phyloP scores from a whole-genome alignment of 176 grass and related monocot genomes.

The Otatea glauca region DNA sequence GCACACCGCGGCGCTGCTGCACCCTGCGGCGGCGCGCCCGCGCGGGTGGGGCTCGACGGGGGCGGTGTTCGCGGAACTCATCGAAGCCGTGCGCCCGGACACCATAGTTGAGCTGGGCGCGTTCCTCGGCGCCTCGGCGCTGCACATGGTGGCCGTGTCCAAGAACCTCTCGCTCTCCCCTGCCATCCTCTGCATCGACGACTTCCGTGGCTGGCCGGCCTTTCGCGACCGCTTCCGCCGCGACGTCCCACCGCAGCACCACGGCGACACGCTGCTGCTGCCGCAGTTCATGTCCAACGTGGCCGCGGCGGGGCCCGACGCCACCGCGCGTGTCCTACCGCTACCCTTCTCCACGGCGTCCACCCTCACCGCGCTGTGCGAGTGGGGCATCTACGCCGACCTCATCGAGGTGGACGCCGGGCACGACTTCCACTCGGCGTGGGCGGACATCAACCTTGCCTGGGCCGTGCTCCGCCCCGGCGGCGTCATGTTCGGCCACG shows the following conservation, averaged over 20 bases:
- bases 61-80: conserved; percentile 80
- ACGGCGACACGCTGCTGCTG: conserved; percentile 76
- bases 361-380: conserved; percentile 72
- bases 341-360: conserved; percentile 94
- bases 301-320: conserved; percentile 45
- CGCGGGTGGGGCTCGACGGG: conserved; percentile 93
- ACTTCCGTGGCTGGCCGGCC: conserved; percentile 95
- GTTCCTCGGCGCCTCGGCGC: conserved; percentile 94
- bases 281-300: conserved; percentile 98
- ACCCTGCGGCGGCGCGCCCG: conserved; percentile 52
- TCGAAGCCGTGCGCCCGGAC: conserved; percentile 59
- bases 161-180: conserved; percentile 72
- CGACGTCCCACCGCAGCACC: conserved; percentile 63
- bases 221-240: conserved; percentile 69
- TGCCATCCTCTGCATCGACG: conserved; percentile 87
- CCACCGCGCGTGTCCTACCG: conserved; percentile 52
- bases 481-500: conserved; percentile 96
- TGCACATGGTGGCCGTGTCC: conserved; percentile 86
- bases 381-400: conserved; percentile 88
- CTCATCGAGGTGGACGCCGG: conserved; percentile 98
- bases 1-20: conserved; percentile 58
- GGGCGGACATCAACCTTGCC: conserved; percentile 94
- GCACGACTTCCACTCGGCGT: conserved; percentile 97
- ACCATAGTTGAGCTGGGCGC: conserved; percentile 93
- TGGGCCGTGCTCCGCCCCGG: conserved; percentile 92